Conservation (phyloP, 2,329 filamentous ascomycete genomes). For the Penicillium psychrosexuale region DNA sequence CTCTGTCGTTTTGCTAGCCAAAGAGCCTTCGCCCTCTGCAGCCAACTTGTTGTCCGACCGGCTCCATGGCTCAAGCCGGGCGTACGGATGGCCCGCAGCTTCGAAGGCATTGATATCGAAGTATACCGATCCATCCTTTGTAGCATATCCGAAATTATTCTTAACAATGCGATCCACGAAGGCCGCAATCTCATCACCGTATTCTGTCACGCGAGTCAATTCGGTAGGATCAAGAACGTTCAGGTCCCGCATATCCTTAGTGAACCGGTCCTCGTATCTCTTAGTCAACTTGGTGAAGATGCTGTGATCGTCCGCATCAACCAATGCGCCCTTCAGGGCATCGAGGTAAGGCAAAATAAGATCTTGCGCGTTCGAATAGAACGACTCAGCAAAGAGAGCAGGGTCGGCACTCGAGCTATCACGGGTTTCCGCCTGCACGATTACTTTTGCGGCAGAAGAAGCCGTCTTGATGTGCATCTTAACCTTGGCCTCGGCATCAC, state of each 20-base stretch:
- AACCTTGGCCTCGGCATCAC: constrained; percentile 78
- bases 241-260: constrained; percentile 78
- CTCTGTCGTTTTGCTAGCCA: constrained; percentile 57
- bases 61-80: constrained; percentile 79
- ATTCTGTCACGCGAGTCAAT: constrained; percentile 88
- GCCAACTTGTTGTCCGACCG: constrained; percentile 77
- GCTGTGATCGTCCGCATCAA: constrained; percentile 60
- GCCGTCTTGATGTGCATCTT: constrained; percentile 80
- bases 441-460: constrained; percentile 52
- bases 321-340: constrained; percentile 53
- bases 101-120: constrained; percentile 90
- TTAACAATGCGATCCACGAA: constrained; percentile 80
- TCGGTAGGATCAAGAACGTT: constrained; percentile 82
- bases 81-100: constrained; percentile 77
- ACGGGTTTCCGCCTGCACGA: constrained; percentile 38
- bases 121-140: constrained; percentile 79
- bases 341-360: constrained; percentile 83
- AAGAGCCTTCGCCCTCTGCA: constrained; percentile 84
- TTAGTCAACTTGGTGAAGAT: constrained; percentile 86
- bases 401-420: constrained; percentile 21
- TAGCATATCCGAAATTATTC: constrained; percentile 80
- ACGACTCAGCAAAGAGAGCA: constrained; percentile 40
- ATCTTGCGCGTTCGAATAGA: constrained; percentile 60
- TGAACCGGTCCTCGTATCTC: constrained; percentile 83
- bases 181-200: constrained; percentile 77